Base-by-base conservation (phyloP, 768 basidiomycete species). In the Boletus reticulatus region DNA sequence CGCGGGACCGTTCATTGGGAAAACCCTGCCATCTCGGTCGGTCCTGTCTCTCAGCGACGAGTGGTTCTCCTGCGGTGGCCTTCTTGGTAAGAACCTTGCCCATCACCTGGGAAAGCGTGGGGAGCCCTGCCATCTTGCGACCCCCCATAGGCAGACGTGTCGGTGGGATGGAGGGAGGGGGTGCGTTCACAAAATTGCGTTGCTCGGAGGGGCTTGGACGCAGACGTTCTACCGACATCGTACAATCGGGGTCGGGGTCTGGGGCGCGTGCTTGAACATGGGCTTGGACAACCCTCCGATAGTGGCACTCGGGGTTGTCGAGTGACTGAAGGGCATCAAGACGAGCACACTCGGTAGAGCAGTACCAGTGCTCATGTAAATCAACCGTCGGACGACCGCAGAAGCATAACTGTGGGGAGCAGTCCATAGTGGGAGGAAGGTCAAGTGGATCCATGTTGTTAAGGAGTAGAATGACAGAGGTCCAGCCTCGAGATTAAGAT, bases 291-390 rank as follows among this genome's bases (percentile, higher is more conserved):
- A 57, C 55, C 0, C 58, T 48, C 36, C 69, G 71, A 47, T 71
- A 71, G 29, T 71, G 71, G 39, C 58, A 62, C 19, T 65, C 39
- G 6, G 56, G 48, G 14, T 50, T 52, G 3, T 46, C 60, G 22
- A 72, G 65, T 4, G 69, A 62, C 24, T 62, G 60, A 17, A 71
- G 58, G 24, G 71, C 48, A 24, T 72, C 71, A 16, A 17, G 37
- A 20, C 63, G 69, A 10, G 70, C 71, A 12, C 71, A 72, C 0
- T 52, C 2, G 3, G 53, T 55, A 19, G 71, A 71, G 38, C 70
- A 71, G 44, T 58, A 72, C 56, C 57, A 70, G 43, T 63, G 67
- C 0, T 72, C 69, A 37, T 71, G 70, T 12, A 50, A 59, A 48
- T 61, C 51, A 0, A 58, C 41, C 0, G 70, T 71, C 37, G 41